Conservation (phyloP, 768 basidiomycete species). For the Paxillus ammoniavirescens region DNA sequence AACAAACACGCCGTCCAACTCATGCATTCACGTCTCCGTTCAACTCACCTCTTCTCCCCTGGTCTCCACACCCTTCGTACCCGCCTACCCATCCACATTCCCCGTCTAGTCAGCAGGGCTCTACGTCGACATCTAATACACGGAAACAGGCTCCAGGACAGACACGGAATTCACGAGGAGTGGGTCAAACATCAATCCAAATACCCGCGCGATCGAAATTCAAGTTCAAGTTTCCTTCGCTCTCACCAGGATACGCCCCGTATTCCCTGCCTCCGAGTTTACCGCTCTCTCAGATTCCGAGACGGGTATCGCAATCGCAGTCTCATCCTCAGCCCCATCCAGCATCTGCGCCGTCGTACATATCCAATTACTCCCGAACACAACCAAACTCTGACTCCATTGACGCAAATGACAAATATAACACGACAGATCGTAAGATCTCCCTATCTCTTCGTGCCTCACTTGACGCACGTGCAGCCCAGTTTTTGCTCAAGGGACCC, state of each 20-base stretch:
- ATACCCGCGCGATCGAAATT: not conserved
- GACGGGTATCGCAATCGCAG: not conserved
- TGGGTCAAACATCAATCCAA: not conserved
- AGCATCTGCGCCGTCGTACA: not conserved
- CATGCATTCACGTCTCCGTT: not conserved
- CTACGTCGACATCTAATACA: no score
- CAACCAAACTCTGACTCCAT: not conserved
- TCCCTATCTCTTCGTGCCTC: slow-evolving; percentile 54
- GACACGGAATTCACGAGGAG: not conserved
- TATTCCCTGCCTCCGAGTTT: not conserved
- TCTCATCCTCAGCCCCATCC: not conserved
- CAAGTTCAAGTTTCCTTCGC: not conserved
- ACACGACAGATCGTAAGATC: slow-evolving; percentile 61
- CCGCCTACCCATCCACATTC: not conserved
- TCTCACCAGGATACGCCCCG: not conserved
- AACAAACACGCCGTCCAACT: not conserved
- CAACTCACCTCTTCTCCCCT: not conserved
- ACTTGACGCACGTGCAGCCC: slow-evolving; percentile 50
- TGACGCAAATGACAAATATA: slow-evolving; percentile 39
- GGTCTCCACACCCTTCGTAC: not conserved
- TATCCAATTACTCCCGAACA: not conserved
- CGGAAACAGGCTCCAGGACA: not conserved
- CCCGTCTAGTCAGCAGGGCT: not conserved
- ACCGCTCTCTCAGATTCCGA: not conserved
- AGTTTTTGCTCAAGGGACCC: slow-evolving; percentile 53